Evolutionary conservation across 257 asterid genomes (phyloP).

Genomic region (Jacaranda copaia): DNA sequence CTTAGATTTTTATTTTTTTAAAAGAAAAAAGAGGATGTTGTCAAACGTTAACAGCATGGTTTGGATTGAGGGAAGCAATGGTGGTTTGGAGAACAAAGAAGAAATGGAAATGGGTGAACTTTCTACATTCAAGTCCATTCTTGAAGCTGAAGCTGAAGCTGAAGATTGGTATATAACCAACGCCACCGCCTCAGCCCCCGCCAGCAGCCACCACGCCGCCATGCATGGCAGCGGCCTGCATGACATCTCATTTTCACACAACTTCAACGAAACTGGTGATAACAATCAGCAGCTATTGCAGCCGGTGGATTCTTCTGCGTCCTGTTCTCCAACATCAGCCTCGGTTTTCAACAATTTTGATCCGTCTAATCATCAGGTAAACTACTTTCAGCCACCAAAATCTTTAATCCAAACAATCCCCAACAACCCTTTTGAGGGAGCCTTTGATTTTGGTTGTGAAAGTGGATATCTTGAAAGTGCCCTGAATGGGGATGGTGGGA

Average conservation of each 20-base stretch:
- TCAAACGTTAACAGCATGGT: slow-evolving; percentile 69
- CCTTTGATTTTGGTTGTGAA: slow-evolving; percentile 64
- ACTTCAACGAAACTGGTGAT: slow-evolving; percentile 47
- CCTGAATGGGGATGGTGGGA: slow-evolving; percentile 42
- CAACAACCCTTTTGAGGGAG: slow-evolving; percentile 49
- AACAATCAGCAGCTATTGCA: slow-evolving; percentile 56
- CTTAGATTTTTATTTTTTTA: neutral
- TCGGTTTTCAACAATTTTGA: slow-evolving; percentile 65
- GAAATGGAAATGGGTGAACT: slow-evolving; percentile 62
- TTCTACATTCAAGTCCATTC: slow-evolving; percentile 78
- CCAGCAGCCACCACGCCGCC: slow-evolving; percentile 35
- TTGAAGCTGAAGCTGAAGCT: slow-evolving; percentile 67
- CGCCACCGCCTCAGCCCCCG: neutral
- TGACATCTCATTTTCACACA: slow-evolving; percentile 58
- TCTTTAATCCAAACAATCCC: slow-evolving; percentile 36
- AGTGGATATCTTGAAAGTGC: slow-evolving; percentile 67
- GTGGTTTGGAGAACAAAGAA: slow-evolving; percentile 40
- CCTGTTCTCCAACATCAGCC: slow-evolving; percentile 83
- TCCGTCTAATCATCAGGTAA: slow-evolving; percentile 46
- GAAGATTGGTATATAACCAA: slow-evolving; percentile 69
- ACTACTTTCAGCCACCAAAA: slow-evolving; percentile 58
- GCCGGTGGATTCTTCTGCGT: slow-evolving; percentile 72
- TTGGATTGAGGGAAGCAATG: slow-evolving; percentile 70
- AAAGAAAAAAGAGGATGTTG: slow-evolving; percentile 46
- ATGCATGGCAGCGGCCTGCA: slow-evolving; percentile 48